phyloP scores from a whole-genome alignment of 2,329 filamentous ascomycete genomes.

The Coniosporium uncinatum region DNA sequence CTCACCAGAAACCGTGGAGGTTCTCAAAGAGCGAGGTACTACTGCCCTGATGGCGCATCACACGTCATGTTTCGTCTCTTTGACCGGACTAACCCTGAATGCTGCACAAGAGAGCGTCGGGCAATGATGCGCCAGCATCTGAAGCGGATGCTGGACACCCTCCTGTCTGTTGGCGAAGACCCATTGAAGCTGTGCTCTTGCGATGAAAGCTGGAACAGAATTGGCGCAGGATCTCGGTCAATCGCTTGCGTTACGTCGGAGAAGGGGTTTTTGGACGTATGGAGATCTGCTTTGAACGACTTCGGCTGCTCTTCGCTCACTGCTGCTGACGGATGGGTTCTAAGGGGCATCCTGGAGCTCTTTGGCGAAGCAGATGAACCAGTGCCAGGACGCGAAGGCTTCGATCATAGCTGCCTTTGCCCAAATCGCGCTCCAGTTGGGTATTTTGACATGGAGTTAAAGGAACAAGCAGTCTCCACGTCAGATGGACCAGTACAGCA shows the following conservation, averaged over 20 bases:
- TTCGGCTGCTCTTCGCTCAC: constrained; percentile 1
- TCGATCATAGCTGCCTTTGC: constrained; percentile 1
- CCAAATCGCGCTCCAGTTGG: not conserved
- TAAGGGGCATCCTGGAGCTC: not conserved
- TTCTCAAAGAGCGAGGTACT: not conserved
- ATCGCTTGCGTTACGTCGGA: constrained; percentile 1
- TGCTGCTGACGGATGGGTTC: constrained; percentile 7
- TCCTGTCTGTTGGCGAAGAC: not conserved
- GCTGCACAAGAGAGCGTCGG: not conserved
- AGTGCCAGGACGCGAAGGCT: not conserved
- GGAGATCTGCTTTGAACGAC: constrained; percentile 5
- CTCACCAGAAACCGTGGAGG: not conserved
- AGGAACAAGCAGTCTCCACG: too few relatives aligned
- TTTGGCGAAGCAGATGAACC: constrained; percentile 1
- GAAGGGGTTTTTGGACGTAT: constrained; percentile 3
- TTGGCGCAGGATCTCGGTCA: not conserved
- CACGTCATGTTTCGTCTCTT: not conserved
- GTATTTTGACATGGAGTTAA: too few relatives aligned
- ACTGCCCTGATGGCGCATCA: not conserved
- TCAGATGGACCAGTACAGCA: too few relatives aligned
- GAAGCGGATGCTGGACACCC: not conserved
- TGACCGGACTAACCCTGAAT: not conserved
- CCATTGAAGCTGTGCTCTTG: not conserved
- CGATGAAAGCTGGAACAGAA: constrained; percentile 2
- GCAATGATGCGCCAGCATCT: not conserved